Base-by-base conservation (phyloP, 2,329 filamentous ascomycete species). In the Parascedosporium putredinis region DNA sequence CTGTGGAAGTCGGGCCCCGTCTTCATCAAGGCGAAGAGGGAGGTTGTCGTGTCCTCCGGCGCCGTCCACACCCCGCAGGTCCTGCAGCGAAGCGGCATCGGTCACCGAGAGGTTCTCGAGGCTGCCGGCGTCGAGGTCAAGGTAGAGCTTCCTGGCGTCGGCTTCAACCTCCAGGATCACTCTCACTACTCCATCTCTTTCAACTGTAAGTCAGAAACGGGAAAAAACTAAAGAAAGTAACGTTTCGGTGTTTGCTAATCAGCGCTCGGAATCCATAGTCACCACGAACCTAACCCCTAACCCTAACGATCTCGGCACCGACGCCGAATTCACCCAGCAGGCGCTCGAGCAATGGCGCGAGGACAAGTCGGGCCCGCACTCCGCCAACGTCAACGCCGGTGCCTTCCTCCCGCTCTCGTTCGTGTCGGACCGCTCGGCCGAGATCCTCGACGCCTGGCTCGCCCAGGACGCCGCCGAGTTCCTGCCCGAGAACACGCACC, bases 111-210 rank as follows among this genome's bases (percentile, higher is more conserved):
- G 2, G 57, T 70, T 10, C 58, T 70, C 5, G 53, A 57, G n/a
- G 52, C 57, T 23, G 62, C 74, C 52, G 63, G 66, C 5, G 80
- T 83, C 50, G 60, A 68, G 0, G 68, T 79, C 2, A 56, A 79
- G 42, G 64, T 69, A 1, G 72, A 84, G 54, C 67, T 79, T 1
- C 79, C 78, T 0, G 81, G 78, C 33, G 79, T 85, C 5, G 81
- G 81, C 3, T 72, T 68, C 18, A 81, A 81, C 60, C 63, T 83
- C 3, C 70, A 78, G 60, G 76, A 83, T 58, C 74, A 57, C 23
- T 40, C 51, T 23, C 46, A 53, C 24, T 45, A 67, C 66, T 25
- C 55, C 54, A 46, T 53, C 14, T 44, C 48, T 5, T 51, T 45
- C 34, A 51, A 48, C 50, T 9, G 56, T 59, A 12, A 47, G 51